Conservation (phyloP, 2,329 filamentous ascomycete genomes). For the Xylaria sp. region DNA sequence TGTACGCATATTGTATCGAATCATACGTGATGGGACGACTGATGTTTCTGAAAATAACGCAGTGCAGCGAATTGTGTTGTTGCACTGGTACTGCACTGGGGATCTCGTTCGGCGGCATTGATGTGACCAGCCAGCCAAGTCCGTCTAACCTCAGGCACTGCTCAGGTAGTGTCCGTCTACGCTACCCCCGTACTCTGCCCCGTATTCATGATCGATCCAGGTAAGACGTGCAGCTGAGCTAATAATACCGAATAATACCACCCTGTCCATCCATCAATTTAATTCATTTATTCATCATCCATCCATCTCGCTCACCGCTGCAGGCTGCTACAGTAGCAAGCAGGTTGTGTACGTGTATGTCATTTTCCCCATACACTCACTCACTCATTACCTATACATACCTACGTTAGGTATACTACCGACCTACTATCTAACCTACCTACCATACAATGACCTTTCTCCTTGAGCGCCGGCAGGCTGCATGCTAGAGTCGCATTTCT, state of each 20-base stretch:
- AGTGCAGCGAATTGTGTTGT: conserved; percentile 15
- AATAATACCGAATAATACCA: conserved; percentile 24
- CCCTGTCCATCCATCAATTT: conserved; percentile 4
- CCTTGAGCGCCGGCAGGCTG: conserved; percentile 26
- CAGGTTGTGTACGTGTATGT: conserved; percentile 9
- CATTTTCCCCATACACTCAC: background rate
- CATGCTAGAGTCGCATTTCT: conserved; percentile 32
- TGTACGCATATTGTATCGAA: too few species aligned
- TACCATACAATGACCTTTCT: conserved; percentile 8
- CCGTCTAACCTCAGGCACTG: too few species aligned
- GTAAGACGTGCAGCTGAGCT: conserved; percentile 22
- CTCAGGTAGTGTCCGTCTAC: too few species aligned
- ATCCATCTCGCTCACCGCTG: conserved; percentile 16
- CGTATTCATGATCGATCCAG: background rate
- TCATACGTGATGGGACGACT: conserved; percentile 12
- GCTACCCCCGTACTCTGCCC: background rate
- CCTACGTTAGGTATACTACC: conserved; percentile 2
- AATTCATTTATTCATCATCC: background rate
- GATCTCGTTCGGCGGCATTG: background rate
- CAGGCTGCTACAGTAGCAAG: conserved; percentile 1
- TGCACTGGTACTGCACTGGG: background rate
- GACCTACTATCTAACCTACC: background rate
- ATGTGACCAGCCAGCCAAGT: background rate
- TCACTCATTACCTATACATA: background rate
- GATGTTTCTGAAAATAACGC: conserved; percentile 28